Evolutionary conservation across 352 stramenopile species (phyloP).

Genomic region (Pythium phragmitis): DNA sequence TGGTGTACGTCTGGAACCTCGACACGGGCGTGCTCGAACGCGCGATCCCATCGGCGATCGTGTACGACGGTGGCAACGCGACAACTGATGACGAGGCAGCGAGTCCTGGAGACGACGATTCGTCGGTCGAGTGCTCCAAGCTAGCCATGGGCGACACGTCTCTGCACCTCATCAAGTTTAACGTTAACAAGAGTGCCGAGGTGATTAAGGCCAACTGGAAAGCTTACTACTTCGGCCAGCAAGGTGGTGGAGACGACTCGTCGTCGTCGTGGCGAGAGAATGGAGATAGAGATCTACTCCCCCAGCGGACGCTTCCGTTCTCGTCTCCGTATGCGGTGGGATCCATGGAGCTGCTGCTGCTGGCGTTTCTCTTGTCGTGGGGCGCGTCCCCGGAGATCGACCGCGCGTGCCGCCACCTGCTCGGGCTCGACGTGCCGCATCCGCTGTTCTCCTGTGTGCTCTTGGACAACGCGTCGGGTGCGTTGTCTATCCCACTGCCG

Average conservation of each 20-base stretch:
- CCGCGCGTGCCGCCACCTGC: slow-evolving; percentile 46
- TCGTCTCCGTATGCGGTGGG: slow-evolving; percentile 60
- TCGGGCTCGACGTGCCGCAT: slow-evolving; percentile 54
- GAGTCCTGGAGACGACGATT: neutral
- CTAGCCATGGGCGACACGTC: slow-evolving; percentile 50
- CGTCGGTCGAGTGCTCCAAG: slow-evolving; percentile 49
- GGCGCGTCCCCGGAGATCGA: slow-evolving; percentile 65
- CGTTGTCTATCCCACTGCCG: slow-evolving; percentile 71
- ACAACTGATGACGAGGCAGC: neutral
- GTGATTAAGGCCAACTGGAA: slow-evolving; percentile 73
- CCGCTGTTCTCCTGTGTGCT: slow-evolving; percentile 70
- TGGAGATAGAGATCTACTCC: neutral
- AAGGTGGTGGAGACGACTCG: neutral
- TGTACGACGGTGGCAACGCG: slow-evolving; percentile 35
- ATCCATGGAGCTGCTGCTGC: slow-evolving; percentile 66
- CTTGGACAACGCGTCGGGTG: slow-evolving; percentile 47
- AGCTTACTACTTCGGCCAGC: slow-evolving; percentile 49
- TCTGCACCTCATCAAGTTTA: slow-evolving; percentile 65
- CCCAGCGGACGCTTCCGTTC: neutral
- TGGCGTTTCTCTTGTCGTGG: slow-evolving; percentile 82
- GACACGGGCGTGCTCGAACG: slow-evolving; percentile 79
- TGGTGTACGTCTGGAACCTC: slow-evolving; percentile 80
- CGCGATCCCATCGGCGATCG: slow-evolving; percentile 45
- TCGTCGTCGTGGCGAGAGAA: neutral
- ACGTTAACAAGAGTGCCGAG: slow-evolving; percentile 60